Evolutionary conservation across 352 stramenopile species (phyloP).

Genomic region (Globisporangium middletonii): DNA sequence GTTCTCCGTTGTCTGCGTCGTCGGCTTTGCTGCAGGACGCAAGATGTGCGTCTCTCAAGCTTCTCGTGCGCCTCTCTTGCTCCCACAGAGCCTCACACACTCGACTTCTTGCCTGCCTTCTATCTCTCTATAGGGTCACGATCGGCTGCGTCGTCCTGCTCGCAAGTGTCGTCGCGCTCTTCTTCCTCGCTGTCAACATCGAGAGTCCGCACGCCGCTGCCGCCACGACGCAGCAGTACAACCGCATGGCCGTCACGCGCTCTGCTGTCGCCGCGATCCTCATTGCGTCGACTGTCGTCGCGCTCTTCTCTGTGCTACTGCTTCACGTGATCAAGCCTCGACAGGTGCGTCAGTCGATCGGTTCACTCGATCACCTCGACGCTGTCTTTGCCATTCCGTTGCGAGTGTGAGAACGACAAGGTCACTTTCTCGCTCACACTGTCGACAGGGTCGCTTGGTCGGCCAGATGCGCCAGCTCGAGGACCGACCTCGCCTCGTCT

Average conservation of each 20-base stretch:
- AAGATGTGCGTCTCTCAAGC: slow-evolving; percentile 3
- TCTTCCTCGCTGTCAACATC: slow-evolving; percentile 33
- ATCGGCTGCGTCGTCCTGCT: slow-evolving; percentile 19
- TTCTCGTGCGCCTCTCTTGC: not conserved
- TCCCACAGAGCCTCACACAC: not conserved
- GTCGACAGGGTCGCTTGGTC: slow-evolving; percentile 21
- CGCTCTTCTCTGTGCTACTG: slow-evolving; percentile 28
- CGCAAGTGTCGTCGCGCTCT: slow-evolving; percentile 21
- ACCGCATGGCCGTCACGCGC: slow-evolving; percentile 27
- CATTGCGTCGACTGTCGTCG: slow-evolving; percentile 31
- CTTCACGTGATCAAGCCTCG: slow-evolving; percentile 23
- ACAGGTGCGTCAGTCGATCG: slow-evolving; percentile 18
- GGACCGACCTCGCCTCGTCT: slow-evolving; percentile 14
- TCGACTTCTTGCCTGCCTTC: not conserved
- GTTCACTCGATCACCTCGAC: no score
- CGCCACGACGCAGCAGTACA: slow-evolving; percentile 23
- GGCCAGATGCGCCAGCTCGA: slow-evolving; percentile 11
- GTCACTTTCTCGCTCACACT: not conserved
- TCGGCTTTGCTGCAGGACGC: slow-evolving; percentile 20
- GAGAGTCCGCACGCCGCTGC: slow-evolving; percentile 8
- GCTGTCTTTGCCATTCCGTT: no score
- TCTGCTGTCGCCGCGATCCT: slow-evolving; percentile 26
- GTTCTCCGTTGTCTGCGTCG: slow-evolving; percentile 22
- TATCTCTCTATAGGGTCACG: slow-evolving; percentile 15
- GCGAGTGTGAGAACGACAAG: not conserved